Conservation (phyloP, 2,329 filamentous ascomycete genomes). For the Anthostomella pinea region DNA sequence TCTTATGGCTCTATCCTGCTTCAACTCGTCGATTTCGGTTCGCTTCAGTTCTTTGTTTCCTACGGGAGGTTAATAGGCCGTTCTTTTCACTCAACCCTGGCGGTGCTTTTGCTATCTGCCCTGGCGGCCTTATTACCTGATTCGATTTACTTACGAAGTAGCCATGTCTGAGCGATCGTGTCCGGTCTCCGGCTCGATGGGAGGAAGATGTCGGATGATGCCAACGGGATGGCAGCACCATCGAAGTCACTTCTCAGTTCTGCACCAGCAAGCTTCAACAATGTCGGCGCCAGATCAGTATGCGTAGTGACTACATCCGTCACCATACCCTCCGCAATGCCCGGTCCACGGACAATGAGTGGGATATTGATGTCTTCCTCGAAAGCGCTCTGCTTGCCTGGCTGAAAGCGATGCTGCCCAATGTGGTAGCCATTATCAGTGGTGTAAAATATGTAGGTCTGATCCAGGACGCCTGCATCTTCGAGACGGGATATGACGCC, state of each 20-base stretch:
- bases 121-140: slow-evolving; percentile 14
- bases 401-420: slow-evolving; percentile 54
- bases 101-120: slow-evolving; percentile 16
- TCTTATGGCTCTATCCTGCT: slow-evolving; percentile 1
- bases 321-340: slow-evolving; percentile 41
- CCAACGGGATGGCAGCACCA: slow-evolving; percentile 46
- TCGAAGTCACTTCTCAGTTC: slow-evolving; percentile 47
- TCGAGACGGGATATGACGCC: slow-evolving; percentile 39
- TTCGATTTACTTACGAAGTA: slow-evolving; percentile 10
- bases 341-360: slow-evolving; percentile 58
- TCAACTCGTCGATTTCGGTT: slow-evolving; percentile 4
- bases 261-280: slow-evolving; percentile 43
- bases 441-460: slow-evolving; percentile 57
- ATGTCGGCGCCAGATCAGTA: slow-evolving; percentile 53
- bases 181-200: slow-evolving; percentile 17
- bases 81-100: slow-evolving; percentile 8
- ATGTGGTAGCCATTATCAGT: slow-evolving; percentile 60
- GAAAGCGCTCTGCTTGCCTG: slow-evolving; percentile 56
- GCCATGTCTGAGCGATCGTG: slow-evolving; percentile 20
- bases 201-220: slow-evolving; percentile 19
- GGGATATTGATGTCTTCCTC: slow-evolving; percentile 60
- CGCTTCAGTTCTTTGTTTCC: slow-evolving; percentile 6
- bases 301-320: slow-evolving; percentile 51
- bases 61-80: not conserved
- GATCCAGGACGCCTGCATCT: slow-evolving; percentile 57